Percentiles rank a stretch among this genome's conserved stretches.
Conservation (phyloP, 106 monocot species). For the Dioscorea dumetorum region DNA sequence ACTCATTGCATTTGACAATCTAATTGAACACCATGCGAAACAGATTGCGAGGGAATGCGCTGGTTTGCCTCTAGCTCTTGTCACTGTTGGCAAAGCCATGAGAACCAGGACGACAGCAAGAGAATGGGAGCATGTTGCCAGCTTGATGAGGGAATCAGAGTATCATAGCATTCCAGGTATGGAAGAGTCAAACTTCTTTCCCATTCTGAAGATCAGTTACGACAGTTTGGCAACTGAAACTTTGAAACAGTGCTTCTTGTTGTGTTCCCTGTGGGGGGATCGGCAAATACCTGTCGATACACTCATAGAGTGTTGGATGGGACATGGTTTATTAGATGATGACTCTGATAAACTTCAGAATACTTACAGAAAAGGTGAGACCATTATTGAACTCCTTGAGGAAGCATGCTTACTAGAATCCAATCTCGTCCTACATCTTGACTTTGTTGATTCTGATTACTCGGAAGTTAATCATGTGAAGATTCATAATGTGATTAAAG, state of each 20-base stretch:
- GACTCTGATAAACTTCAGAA: neutral
- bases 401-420: constrained; percentile 6
- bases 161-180: neutral
- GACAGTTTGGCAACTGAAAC: constrained; percentile 9
- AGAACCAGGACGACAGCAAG: neutral
- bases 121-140: neutral
- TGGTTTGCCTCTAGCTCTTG: constrained; percentile 21
- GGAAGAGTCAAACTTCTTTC: neutral
- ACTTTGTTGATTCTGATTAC: too few relatives aligned
- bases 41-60: constrained; percentile 13
- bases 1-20: neutral
- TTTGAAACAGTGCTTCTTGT: neutral
- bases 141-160: neutral
- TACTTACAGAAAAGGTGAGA: neutral
- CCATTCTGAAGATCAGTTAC: constrained; percentile 17
- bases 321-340: neutral
- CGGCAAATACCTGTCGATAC: neutral
- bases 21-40: constrained; percentile 2
- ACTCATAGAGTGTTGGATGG: constrained; percentile 18
- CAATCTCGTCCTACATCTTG: neutral
- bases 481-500: constrained; percentile 14
- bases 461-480: too few relatives aligned
- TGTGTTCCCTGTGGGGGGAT: constrained; percentile 5
- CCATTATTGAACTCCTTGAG: neutral
- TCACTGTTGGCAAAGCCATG: constrained; percentile 9